Base-by-base conservation (phyloP, 495 filamentous ascomycete genomes). In the Aspergillus funiculosus region DNA sequence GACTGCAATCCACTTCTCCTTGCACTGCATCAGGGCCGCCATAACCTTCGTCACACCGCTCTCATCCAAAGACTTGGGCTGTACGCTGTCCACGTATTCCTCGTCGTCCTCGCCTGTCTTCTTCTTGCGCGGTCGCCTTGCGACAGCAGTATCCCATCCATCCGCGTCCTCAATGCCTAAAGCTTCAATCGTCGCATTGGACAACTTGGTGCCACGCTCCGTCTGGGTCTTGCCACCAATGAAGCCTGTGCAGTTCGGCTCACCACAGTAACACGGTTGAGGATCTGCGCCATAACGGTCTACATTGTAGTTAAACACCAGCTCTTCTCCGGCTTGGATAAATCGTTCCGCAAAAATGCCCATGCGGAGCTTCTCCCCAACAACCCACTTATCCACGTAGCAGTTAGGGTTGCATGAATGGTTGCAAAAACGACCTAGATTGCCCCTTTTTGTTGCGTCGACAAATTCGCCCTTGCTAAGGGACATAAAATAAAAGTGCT, bases 261-360 rank as follows among this genome's bases (percentile, higher is more conserved):
- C 92, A 45, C 81, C 89, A 66, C 92, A 99, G 61, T 96, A 97
- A 65, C 92, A 99, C 8, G 85, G 87, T 64, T 96, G 90, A 38
- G 92, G 90, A 56, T 97, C 88, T 24, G 92, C 90, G 46, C 92
- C 92, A 57, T 99, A 99, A 47, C 92, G 82, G 61, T 99, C 92
- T 42, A 99, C 92, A 53, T 99, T 99, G 76, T 99, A 99, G 71
- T 99, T 95, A 74, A 99, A 99, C n/a, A 95, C 89, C 24, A 99
- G 73, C 62, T 99, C 92, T 63, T 99, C 92, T 29, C 92, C 94
- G 1, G 85, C 80, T 54, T 82, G 79, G 54, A 99, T 86, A 57
- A 77, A 74, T 48, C 89, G 87, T 70, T 85, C 79, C 54, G 92
- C 88, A 69, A 99, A 99, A 52, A 99, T 97, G 49, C 92, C 92